Conservation (phyloP, 1,139 yeast genomes). For the Saccharomyces hybrid region DNA sequence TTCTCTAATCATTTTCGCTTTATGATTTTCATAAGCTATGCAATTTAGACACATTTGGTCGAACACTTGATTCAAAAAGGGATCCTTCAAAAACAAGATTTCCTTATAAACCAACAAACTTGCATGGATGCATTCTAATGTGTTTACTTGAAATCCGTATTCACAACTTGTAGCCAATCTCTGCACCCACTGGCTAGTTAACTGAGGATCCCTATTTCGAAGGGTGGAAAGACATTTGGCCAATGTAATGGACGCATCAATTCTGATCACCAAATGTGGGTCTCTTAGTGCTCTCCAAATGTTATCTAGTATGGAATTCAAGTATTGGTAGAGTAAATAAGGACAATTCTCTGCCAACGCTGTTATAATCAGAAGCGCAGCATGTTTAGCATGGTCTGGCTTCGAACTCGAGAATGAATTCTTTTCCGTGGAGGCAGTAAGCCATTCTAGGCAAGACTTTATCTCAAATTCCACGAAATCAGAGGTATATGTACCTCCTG, state of each 20-base stretch:
- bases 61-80: conserved; percentile 63
- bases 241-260: conserved; percentile 78
- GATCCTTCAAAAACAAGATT: conserved; percentile 55
- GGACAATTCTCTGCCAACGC: conserved; percentile 87
- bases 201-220: conserved; percentile 66
- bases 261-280: conserved; percentile 62
- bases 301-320: conserved; percentile 73
- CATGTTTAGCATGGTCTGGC: conserved; percentile 80
- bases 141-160: conserved; percentile 40
- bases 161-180: conserved; percentile 59
- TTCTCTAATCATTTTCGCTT: conserved; percentile 64
- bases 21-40: conserved; percentile 72
- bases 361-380: conserved; percentile 77
- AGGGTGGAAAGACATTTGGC: conserved; percentile 73
- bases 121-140: conserved; percentile 77
- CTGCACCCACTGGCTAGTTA: conserved; percentile 67
- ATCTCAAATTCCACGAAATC: conserved; percentile 92
- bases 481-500: conserved; percentile 83
- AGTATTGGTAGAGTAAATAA: conserved; percentile 68
- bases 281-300: conserved; percentile 88
- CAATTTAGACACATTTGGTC: conserved; percentile 77
- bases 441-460: conserved; percentile 84
- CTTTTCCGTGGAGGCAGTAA: conserved; percentile 45
- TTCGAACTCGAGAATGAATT: conserved; percentile 45
- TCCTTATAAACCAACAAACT: conserved; percentile 78